Percentiles rank a stretch among this genome's conserved stretches.
phyloP scores from a whole-genome alignment of 108 stramenopile genomes.

The Nitzschia putrida region DNA sequence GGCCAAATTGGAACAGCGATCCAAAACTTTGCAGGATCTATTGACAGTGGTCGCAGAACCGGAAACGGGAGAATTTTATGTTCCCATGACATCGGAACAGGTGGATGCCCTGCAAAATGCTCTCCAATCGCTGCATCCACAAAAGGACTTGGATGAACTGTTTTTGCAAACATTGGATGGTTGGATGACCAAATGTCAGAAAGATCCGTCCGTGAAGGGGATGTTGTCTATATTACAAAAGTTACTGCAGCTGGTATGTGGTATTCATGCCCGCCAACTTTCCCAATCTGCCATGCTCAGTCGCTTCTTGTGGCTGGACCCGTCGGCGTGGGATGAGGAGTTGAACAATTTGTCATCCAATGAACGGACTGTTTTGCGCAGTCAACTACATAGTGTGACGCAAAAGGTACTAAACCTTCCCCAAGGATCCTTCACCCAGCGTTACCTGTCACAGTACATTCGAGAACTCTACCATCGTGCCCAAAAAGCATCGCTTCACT shows the following conservation, averaged over 20 bases:
- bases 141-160: conserved; percentile 64
- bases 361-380: no score
- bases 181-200: conserved; percentile 87
- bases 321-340: no score
- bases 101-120: conserved; percentile 65
- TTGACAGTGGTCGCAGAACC: conserved; percentile 85
- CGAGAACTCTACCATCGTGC: no score
- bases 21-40: conserved; percentile 74
- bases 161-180: conserved; percentile 84
- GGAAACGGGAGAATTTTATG: conserved; percentile 83
- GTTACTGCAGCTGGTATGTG: conserved; percentile 87
- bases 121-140: conserved; percentile 58
- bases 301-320: no score
- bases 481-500: no score
- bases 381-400: no score
- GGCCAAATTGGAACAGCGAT: conserved; percentile 77
- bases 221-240: conserved; percentile 88
- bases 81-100: conserved; percentile 69
- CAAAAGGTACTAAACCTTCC: neutral
- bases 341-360: no score
- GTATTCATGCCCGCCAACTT: conserved; percentile 50
- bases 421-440: neutral
- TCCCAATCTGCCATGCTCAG: no score
- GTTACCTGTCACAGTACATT: neutral
- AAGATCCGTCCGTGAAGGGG: conserved; percentile 85